phyloP scores from a whole-genome alignment of 768 basidiomycete species.

The Trametes maxima region DNA sequence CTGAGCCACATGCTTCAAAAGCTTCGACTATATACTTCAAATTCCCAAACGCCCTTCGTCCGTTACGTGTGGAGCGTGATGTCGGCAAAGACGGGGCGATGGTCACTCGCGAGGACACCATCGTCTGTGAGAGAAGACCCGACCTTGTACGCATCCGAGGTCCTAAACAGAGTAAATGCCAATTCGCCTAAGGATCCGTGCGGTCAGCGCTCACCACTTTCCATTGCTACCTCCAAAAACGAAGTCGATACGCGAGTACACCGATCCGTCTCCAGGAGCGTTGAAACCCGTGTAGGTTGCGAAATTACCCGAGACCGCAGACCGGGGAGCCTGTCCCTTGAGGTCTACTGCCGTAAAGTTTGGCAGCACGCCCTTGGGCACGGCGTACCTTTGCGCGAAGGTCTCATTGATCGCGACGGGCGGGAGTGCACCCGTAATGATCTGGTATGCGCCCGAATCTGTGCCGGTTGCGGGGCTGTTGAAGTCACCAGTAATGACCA shows the following conservation, averaged over 20 bases:
- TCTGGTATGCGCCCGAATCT: slow-evolving; percentile 53
- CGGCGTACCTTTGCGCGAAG: slow-evolving; percentile 45
- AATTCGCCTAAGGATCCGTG: neutral
- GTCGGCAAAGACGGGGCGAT: slow-evolving; percentile 55
- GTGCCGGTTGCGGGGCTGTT: slow-evolving; percentile 50
- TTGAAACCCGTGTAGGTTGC: slow-evolving; percentile 57
- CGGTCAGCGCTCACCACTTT: slow-evolving; percentile 47
- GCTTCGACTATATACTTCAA: neutral
- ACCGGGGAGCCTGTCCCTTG: slow-evolving; percentile 43
- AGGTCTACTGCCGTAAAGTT: slow-evolving; percentile 49
- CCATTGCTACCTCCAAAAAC: slow-evolving; percentile 51
- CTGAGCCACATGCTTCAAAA: neutral
- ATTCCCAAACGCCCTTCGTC: neutral
- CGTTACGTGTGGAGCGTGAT: slow-evolving; percentile 25
- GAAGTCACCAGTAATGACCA: slow-evolving; percentile 57
- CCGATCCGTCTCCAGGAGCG: slow-evolving; percentile 39
- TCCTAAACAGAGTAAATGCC: slow-evolving; percentile 34
- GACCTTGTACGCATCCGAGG: slow-evolving; percentile 41
- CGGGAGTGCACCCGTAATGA: slow-evolving; percentile 45
- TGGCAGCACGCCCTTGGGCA: slow-evolving; percentile 34
- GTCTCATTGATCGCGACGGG: slow-evolving; percentile 45
- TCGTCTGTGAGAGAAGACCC: slow-evolving; percentile 48
- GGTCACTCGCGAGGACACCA: slow-evolving; percentile 56
- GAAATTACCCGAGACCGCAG: slow-evolving; percentile 46
- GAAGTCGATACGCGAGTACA: slow-evolving; percentile 52